Percentiles rank a stretch among this genome's conserved stretches.
phyloP scores from a whole-genome alignment of 257 asterid genomes.

The Solanum etuberosum region DNA sequence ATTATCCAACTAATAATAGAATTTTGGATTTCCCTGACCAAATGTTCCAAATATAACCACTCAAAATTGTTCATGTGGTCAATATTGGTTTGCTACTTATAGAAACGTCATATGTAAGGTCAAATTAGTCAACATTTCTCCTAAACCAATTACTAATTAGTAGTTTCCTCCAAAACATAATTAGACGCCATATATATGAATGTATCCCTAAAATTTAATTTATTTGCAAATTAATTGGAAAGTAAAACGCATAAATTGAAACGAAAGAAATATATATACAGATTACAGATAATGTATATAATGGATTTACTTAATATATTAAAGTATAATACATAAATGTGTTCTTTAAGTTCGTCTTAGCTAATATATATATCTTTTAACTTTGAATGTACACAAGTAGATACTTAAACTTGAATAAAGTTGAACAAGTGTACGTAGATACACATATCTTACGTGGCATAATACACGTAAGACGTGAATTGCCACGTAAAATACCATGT shows the following conservation, averaged over 20 bases:
- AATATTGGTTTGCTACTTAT: background rate
- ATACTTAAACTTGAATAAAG: no score
- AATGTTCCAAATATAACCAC: background rate
- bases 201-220: no score
- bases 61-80: background rate
- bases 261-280: no score
- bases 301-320: background rate
- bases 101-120: background rate
- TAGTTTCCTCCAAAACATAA: background rate
- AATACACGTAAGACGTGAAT: background rate
- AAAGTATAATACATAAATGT: background rate
- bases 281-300: no score
- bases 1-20: background rate
- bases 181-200: background rate
- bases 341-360: no score
- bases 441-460: background rate
- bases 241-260: no score
- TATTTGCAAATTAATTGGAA: no score
- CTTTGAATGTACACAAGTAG: accelerated
- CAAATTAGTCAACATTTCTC: no score
- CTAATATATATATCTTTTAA: no score
- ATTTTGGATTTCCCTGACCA: background rate
- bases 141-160: background rate
- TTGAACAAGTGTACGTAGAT: background rate
- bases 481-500: no score